phyloP scores from a whole-genome alignment of 768 basidiomycete genomes.

The Hericium rajendrae region DNA sequence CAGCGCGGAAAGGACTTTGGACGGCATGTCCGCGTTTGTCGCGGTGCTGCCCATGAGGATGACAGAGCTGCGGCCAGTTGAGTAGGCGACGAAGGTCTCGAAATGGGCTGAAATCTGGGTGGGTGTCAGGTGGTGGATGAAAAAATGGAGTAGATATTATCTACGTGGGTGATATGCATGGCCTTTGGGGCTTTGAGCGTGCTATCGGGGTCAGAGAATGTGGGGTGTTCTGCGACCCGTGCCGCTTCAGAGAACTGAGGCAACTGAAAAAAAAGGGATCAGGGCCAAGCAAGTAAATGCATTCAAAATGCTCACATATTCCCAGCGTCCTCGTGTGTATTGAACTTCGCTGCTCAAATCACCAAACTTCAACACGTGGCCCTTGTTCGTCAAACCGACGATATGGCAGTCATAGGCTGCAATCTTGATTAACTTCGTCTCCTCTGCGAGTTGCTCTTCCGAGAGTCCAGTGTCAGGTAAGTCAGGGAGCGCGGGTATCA shows the following conservation, averaged over 20 bases:
- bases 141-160: background rate
- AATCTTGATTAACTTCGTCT: slow-evolving; percentile 60
- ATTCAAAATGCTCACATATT: slow-evolving; percentile 48
- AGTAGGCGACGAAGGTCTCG: slow-evolving; percentile 72
- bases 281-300: no score
- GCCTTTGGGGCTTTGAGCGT: slow-evolving; percentile 28
- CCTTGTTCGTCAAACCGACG: slow-evolving; percentile 71
- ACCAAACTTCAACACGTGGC: slow-evolving; percentile 63
- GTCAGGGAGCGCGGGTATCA: slow-evolving; percentile 52
- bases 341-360: slow-evolving; percentile 33
- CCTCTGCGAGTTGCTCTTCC: slow-evolving; percentile 15
- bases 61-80: slow-evolving; percentile 57
- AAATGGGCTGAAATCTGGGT: slow-evolving; percentile 78
- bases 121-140: slow-evolving; percentile 4
- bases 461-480: slow-evolving; percentile 24
- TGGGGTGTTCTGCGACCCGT: slow-evolving; percentile 35
- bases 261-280: slow-evolving; percentile 33
- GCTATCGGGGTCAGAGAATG: slow-evolving; percentile 28
- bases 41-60: slow-evolving; percentile 60
- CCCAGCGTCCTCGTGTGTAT: slow-evolving; percentile 39
- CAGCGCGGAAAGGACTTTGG: slow-evolving; percentile 60
- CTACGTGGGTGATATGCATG: slow-evolving; percentile 71
- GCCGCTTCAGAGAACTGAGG: slow-evolving; percentile 62
- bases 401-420: slow-evolving; percentile 68
- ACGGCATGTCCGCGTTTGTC: slow-evolving; percentile 34